Evolutionary conservation across 768 basidiomycete genomes (phyloP).

Genomic region (Gyrodon lividus): DNA sequence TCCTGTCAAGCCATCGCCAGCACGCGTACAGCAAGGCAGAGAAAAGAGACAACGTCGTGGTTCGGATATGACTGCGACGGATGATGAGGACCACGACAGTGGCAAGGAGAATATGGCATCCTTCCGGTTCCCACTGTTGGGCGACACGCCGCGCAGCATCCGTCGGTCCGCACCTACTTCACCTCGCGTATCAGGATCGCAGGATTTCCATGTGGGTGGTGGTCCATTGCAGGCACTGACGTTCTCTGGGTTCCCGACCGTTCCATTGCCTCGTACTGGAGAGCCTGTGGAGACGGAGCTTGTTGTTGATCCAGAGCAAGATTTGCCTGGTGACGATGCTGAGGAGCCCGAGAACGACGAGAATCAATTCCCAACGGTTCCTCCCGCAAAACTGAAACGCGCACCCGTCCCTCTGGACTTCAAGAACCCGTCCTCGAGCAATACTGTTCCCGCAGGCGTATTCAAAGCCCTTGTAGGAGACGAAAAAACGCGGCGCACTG

Average conservation of each 20-base stretch:
- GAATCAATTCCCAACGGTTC: slow-evolving; percentile 11
- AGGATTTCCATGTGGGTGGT: slow-evolving; percentile 17
- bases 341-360: slow-evolving; percentile 18
- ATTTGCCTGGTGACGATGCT: slow-evolving; percentile 1
- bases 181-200: slow-evolving; percentile 32
- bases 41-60: slow-evolving; percentile 74
- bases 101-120: slow-evolving; percentile 61
- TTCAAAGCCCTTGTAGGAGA: slow-evolving; percentile 78
- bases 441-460: slow-evolving; percentile 81
- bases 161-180: slow-evolving; percentile 46
- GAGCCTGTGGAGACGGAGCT: slow-evolving; percentile 12
- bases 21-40: slow-evolving; percentile 57
- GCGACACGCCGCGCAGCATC: slow-evolving; percentile 49
- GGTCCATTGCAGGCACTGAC: slow-evolving; percentile 49
- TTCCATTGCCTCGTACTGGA: slow-evolving; percentile 25
- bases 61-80: slow-evolving; percentile 35
- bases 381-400: slow-evolving; percentile 47
- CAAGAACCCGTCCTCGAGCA: slow-evolving; percentile 58
- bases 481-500: slow-evolving; percentile 64
- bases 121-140: slow-evolving; percentile 69
- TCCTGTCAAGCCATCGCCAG: slow-evolving; percentile 25
- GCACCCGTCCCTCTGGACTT: slow-evolving; percentile 83
- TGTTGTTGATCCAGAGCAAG: slow-evolving; percentile 7
- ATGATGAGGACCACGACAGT: slow-evolving; percentile 48
- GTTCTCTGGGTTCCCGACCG: slow-evolving; percentile 59